These are phyloP conservation scores for Mucor velutinosus DNA, from an alignment of 371 early-diverging fungal genomes.

Conservation along the genomic window DNA sequence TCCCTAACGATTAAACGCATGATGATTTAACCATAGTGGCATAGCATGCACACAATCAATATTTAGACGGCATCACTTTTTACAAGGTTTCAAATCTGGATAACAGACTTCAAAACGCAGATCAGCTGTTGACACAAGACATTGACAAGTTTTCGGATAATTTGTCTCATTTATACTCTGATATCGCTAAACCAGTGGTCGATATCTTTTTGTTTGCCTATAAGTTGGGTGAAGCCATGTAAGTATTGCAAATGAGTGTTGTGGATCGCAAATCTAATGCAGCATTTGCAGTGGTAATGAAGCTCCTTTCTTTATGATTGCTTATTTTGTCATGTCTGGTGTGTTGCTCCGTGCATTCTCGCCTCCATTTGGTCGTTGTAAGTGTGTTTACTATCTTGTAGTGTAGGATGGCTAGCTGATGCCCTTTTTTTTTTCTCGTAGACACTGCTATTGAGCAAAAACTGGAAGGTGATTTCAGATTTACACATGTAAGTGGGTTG, in stretches of 20 bases:
- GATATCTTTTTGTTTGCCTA: slow-evolving; percentile 85
- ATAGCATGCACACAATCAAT: slow-evolving; percentile 81
- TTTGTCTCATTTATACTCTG: slow-evolving; percentile 76
- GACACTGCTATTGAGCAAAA: slow-evolving; percentile 79
- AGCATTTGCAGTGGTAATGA: slow-evolving; percentile 53
- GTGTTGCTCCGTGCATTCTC: slow-evolving; percentile 75
- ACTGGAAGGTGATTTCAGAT: slow-evolving; percentile 86
- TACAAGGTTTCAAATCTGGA: slow-evolving; percentile 84
- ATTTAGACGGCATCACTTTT: slow-evolving; percentile 80
- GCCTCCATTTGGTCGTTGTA: slow-evolving; percentile 85
- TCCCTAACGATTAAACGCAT: not conserved
- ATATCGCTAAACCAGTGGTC: slow-evolving; percentile 82
- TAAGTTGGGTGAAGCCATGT: slow-evolving; percentile 84
- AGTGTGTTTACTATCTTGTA: not conserved
- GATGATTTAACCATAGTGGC: slow-evolving; percentile 45
- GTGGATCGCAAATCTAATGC: not conserved
- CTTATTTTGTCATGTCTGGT: slow-evolving; percentile 79
- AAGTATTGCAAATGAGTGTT: slow-evolving; percentile 21
- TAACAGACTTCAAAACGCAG: slow-evolving; percentile 79
- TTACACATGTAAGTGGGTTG: slow-evolving; percentile 63
- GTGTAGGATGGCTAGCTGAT: no score
- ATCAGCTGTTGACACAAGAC: slow-evolving; percentile 87
- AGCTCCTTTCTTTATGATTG: slow-evolving; percentile 81
- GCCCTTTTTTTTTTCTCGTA: slow-evolving; percentile 15
- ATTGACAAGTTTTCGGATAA: slow-evolving; percentile 85